A percentile compares a stretch with the other conserved stretches of the same genome.
Conservation (phyloP, 2,329 filamentous ascomycete species). For the Emericellopsis atlantica region DNA sequence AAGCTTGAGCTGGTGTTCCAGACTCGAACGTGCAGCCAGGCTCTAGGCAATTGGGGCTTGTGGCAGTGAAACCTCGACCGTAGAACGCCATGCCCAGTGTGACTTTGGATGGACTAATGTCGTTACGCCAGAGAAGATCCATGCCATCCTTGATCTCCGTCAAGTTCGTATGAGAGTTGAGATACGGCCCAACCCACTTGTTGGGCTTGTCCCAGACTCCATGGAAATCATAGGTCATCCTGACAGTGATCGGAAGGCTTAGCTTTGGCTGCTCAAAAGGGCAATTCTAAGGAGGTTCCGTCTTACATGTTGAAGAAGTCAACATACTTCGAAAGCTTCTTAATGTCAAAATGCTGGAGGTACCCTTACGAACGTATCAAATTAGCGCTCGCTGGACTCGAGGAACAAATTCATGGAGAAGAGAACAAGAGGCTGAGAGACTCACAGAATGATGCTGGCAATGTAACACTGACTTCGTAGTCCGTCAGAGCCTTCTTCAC, state of each 20-base stretch:
- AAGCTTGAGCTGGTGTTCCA: constrained; percentile 6
- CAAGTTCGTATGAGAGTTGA: constrained; percentile 30
- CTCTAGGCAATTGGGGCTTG: constrained; percentile 6
- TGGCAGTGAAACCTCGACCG: constrained; percentile 13
- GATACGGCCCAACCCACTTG: constrained; percentile 9
- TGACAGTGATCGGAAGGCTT: too few relatives aligned
- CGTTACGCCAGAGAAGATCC: constrained; percentile 31
- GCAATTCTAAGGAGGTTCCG: too few relatives aligned
- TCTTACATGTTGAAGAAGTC: constrained; percentile 6
- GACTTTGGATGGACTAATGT: constrained; percentile 25
- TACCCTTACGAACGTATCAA: too few relatives aligned
- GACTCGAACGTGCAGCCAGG: constrained; percentile 7
- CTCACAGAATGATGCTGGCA: too few relatives aligned
- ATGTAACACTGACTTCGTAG: too few relatives aligned
- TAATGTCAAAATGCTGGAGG: constrained; percentile 7
- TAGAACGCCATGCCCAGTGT: constrained; percentile 30
- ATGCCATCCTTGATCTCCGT: constrained; percentile 28
- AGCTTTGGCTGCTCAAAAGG: too few relatives aligned
- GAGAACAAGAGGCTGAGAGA: too few relatives aligned
- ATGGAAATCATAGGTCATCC: constrained; percentile 5
- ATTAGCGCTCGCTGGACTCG: too few relatives aligned
- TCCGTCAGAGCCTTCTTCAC: too few relatives aligned
- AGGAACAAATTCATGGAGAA: too few relatives aligned
- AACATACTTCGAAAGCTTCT: not conserved
- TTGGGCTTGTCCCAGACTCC: constrained; percentile 18